These are phyloP conservation scores for Debaryomyces robertsiae DNA, from an alignment of 1,139 yeast genomes.

Conservation along the genomic window DNA sequence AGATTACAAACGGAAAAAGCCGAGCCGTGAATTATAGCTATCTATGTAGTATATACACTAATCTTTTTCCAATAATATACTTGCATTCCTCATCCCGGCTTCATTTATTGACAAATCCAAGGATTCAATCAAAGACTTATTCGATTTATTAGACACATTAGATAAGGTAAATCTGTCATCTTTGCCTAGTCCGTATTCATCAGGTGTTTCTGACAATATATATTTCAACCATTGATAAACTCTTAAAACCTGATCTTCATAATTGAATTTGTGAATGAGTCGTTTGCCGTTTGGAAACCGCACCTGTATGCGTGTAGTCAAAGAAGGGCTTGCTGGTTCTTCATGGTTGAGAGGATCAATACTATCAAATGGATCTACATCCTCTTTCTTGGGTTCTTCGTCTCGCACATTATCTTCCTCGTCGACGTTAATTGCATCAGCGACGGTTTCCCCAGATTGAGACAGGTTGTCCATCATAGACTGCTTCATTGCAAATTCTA, in stretches of 20 bases:
- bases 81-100: slow-evolving; percentile 81
- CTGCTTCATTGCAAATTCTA: slow-evolving; percentile 74
- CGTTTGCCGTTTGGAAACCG: slow-evolving; percentile 87
- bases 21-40: slow-evolving; percentile 7
- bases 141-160: slow-evolving; percentile 64
- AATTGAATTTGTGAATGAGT: slow-evolving; percentile 68
- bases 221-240: slow-evolving; percentile 52
- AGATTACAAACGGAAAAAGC: slow-evolving; percentile 8
- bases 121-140: slow-evolving; percentile 58
- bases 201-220: slow-evolving; percentile 52
- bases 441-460: slow-evolving; percentile 24
- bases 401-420: slow-evolving; percentile 10
- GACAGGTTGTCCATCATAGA: slow-evolving; percentile 44
- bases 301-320: slow-evolving; percentile 79
- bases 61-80: slow-evolving; percentile 66
- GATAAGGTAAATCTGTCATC: slow-evolving; percentile 51
- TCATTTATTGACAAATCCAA: slow-evolving; percentile 65
- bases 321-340: slow-evolving; percentile 56
- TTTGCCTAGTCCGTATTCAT: slow-evolving; percentile 49
- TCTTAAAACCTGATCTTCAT: slow-evolving; percentile 53
- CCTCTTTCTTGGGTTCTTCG: slow-evolving; percentile 10
- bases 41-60: slow-evolving; percentile 11
- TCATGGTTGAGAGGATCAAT: slow-evolving; percentile 53
- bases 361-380: slow-evolving; percentile 36
- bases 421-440: slow-evolving; percentile 31